A percentile compares a stretch with the other conserved stretches of the same genome.
Conservation (phyloP, 257 asterid genomes). For the Forsythia viridissima region DNA sequence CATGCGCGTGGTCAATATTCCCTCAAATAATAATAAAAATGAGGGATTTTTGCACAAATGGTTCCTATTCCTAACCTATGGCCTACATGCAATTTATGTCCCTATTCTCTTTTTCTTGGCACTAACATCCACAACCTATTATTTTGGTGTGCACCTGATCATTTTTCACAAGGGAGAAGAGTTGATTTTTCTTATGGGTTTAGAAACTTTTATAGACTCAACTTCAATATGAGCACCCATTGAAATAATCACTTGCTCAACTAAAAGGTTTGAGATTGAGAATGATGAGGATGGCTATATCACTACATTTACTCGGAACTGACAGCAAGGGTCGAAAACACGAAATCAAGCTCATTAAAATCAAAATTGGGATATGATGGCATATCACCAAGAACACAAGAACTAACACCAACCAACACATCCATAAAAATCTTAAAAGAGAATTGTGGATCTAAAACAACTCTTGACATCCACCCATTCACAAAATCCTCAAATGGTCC, state of each 20-base stretch:
- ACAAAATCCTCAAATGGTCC: conserved; percentile 45
- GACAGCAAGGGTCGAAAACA: conserved; percentile 45
- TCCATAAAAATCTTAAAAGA: conserved; percentile 51
- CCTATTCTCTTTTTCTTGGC: neutral
- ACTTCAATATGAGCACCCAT: conserved; percentile 66
- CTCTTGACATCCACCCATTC: conserved; percentile 46
- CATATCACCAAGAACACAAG: conserved; percentile 48
- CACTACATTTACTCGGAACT: conserved; percentile 43
- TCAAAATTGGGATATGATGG: conserved; percentile 47
- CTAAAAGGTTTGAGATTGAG: conserved; percentile 37
- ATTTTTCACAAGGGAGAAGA: neutral
- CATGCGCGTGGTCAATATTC: neutral
- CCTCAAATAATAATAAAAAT: too few species aligned
- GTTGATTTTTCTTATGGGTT: conserved; percentile 23
- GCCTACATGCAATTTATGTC: neutral
- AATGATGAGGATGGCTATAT: conserved; percentile 70
- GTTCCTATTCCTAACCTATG: neutral
- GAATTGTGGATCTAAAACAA: conserved; percentile 48
- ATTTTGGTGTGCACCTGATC: neutral
- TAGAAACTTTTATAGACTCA: conserved; percentile 22
- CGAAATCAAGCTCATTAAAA: conserved; percentile 50
- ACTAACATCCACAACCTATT: neutral
- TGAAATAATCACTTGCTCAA: conserved; percentile 52
- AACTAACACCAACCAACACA: conserved; percentile 41
- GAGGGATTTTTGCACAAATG: neutral